A percentile compares a stretch with the other conserved stretches of the same genome.
Evolutionary conservation across 495 filamentous ascomycete genomes (phyloP).

Genomic region (Neurospora terricola): DNA sequence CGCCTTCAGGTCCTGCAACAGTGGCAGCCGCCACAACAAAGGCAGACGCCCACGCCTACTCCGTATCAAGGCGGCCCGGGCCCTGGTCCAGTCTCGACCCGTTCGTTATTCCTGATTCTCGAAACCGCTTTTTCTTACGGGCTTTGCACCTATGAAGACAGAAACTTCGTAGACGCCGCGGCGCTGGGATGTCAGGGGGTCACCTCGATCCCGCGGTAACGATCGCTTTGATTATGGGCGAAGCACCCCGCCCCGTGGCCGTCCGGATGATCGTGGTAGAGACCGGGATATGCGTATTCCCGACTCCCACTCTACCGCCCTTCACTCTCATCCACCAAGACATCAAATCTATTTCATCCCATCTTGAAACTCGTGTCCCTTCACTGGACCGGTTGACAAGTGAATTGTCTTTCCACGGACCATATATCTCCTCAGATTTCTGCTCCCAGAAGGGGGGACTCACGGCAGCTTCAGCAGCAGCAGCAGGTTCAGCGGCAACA

Average conservation of each 20-base stretch:
- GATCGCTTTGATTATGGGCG: constrained; percentile 34
- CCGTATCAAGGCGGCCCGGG: background rate
- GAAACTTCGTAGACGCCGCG: constrained; percentile 32
- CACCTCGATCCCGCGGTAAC: constrained; percentile 30
- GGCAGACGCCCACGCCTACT: background rate
- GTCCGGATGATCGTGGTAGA: constrained; percentile 48
- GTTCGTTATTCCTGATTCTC: too few relatives aligned
- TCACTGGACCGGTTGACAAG: background rate
- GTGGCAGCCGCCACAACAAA: background rate
- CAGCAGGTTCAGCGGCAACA: constrained; percentile 1
- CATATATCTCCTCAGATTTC: background rate
- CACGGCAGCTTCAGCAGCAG: constrained; percentile 22
- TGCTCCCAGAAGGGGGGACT: background rate
- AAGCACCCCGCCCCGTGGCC: constrained; percentile 32
- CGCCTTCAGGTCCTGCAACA: background rate
- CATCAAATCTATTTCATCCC: background rate
- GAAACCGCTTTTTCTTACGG: too few relatives aligned
- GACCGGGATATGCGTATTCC: constrained; percentile 45
- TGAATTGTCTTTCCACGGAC: background rate
- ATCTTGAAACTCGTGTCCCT: background rate
- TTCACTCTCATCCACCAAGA: too few relatives aligned
- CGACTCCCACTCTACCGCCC: constrained; percentile 22
- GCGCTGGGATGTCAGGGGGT: constrained; percentile 49
- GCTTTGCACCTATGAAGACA: too few relatives aligned
- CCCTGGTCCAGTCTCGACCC: too few relatives aligned